phyloP scores from a whole-genome alignment of 345 rosid species.

The Rhizophora apiculata region DNA sequence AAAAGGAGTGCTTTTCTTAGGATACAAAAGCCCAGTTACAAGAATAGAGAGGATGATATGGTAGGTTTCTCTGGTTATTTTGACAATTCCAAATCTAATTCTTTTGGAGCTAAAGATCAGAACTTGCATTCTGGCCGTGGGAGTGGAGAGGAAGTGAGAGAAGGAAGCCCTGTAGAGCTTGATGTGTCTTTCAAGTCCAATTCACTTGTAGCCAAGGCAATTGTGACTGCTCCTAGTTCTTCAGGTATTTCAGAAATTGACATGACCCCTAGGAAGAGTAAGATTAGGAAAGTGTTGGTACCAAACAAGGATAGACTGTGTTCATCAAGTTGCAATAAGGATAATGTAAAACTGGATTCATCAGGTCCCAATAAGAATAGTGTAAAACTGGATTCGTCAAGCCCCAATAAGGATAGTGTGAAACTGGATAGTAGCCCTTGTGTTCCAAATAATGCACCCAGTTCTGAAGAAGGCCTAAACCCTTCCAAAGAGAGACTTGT shows the following conservation, averaged over 20 bases:
- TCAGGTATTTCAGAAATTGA: constrained; percentile 26
- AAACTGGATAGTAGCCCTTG: constrained; percentile 23
- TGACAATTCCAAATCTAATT: constrained; percentile 40
- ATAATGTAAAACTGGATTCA: constrained; percentile 17
- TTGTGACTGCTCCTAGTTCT: constrained; percentile 42
- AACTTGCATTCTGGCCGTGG: constrained; percentile 32
- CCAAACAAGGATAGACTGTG: constrained; percentile 32
- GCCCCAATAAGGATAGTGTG: constrained; percentile 24
- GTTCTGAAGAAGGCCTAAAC: constrained; percentile 33
- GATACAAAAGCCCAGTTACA: constrained; percentile 54
- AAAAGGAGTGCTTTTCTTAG: constrained; percentile 88
- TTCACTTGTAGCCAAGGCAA: constrained; percentile 72
- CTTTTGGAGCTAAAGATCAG: constrained; percentile 50
- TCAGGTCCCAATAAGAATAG: constrained; percentile 23
- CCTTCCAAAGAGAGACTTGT: constrained; percentile 30
- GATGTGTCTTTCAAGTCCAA: constrained; percentile 87
- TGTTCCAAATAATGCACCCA: constrained; percentile 23
- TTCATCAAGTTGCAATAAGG: constrained; percentile 23
- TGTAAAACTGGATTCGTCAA: constrained; percentile 17
- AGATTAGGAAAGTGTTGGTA: constrained; percentile 38
- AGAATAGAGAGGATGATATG: constrained; percentile 50
- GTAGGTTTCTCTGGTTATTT: constrained; percentile 33
- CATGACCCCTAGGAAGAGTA: constrained; percentile 48
- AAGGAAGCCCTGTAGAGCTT: constrained; percentile 61
- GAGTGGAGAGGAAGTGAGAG: constrained; percentile 44